Conservation (phyloP, 2,329 filamentous ascomycete genomes). For the Penicillium digitatum region DNA sequence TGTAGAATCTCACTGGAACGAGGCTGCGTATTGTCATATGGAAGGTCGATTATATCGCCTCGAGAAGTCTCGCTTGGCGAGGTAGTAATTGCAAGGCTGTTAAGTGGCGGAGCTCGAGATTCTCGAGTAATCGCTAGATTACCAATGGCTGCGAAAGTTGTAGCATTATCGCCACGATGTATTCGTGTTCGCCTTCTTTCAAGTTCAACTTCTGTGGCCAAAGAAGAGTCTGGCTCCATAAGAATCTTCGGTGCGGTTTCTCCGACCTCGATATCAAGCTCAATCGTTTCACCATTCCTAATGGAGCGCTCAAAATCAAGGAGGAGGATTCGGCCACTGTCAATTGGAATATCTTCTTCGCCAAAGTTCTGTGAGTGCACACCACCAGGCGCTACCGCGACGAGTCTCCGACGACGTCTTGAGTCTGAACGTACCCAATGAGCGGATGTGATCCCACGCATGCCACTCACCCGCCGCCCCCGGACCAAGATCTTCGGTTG, state of each 20-base stretch:
- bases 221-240: constrained; percentile 68
- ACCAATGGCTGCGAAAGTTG: constrained; percentile 37
- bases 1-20: constrained; percentile 67
- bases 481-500: constrained; percentile 65
- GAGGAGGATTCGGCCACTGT: constrained; percentile 68
- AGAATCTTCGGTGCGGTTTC: constrained; percentile 65
- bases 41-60: constrained; percentile 56
- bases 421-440: constrained; percentile 65
- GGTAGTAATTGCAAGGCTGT: constrained; percentile 27
- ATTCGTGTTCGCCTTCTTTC: constrained; percentile 70
- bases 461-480: constrained; percentile 61
- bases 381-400: constrained; percentile 70
- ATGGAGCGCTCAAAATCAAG: constrained; percentile 68
- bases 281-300: constrained; percentile 52
- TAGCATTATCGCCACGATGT: constrained; percentile 50
- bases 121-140: constrained; percentile 19
- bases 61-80: constrained; percentile 22
- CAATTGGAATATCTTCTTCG: constrained; percentile 71
- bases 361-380: constrained; percentile 58
- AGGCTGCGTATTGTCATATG: constrained; percentile 69
- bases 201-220: constrained; percentile 75
- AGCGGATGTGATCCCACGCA: constrained; percentile 63
- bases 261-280: constrained; percentile 70
- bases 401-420: constrained; percentile 45
- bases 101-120: constrained; percentile 19